Conservation (phyloP, 1,139 yeast species). For the Sugiyamaella sp. region DNA sequence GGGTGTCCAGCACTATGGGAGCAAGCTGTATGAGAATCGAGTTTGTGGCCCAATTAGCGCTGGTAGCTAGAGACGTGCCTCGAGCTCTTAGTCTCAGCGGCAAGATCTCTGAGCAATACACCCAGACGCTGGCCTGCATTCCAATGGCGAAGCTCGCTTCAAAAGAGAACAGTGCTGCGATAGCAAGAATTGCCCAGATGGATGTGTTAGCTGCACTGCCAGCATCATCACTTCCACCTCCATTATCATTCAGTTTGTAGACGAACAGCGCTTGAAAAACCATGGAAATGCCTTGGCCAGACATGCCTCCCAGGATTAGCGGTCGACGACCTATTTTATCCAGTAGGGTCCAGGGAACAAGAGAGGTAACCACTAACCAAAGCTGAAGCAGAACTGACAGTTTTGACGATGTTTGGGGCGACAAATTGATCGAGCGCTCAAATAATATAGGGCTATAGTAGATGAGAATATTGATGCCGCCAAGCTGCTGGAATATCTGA, state of each 20-base stretch:
- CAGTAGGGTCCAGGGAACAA: conserved; percentile 46
- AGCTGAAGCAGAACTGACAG: conserved; percentile 63
- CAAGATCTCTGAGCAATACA: conserved; percentile 44
- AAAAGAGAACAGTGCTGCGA: conserved; percentile 30
- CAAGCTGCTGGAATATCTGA: conserved; percentile 51
- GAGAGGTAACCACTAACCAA: conserved; percentile 32
- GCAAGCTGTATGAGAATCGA: conserved; percentile 47
- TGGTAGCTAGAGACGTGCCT: conserved; percentile 54
- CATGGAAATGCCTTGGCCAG: conserved; percentile 43
- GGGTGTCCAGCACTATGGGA: conserved; percentile 44
- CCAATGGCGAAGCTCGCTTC: conserved; percentile 53
- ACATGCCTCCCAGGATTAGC: conserved; percentile 47
- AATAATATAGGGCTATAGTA: conserved; percentile 48
- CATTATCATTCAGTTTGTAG: conserved; percentile 17
- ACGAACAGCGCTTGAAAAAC: conserved; percentile 21
- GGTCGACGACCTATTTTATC: conserved; percentile 57
- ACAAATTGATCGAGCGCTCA: conserved; percentile 50
- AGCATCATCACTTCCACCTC: too few species aligned
- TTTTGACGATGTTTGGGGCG: conserved; percentile 53
- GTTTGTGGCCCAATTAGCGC: conserved; percentile 54
- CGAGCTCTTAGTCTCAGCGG: conserved; percentile 56
- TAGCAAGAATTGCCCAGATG: conserved; percentile 17
- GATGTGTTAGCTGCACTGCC: conserved; percentile 39
- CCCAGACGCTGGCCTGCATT: conserved; percentile 53
- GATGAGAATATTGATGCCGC: conserved; percentile 68